Base-by-base conservation (phyloP, 2,329 filamentous ascomycete genomes). In the Colletotrichum musicola region DNA sequence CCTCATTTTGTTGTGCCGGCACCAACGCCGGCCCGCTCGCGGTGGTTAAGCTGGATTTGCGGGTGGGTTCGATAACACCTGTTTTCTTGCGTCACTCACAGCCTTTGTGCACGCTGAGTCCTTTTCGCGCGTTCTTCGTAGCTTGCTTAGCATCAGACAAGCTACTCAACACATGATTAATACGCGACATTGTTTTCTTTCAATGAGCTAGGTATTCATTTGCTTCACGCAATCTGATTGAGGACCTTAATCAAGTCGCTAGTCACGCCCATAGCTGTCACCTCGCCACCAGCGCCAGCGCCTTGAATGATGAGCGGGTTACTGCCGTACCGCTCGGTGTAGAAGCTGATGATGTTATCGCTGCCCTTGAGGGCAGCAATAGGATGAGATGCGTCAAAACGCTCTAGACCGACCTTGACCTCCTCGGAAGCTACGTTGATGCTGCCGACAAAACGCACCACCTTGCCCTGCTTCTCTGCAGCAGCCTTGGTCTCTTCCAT, bases 281-380 rank as follows among this genome's bases (percentile, higher is more conserved):
- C 94, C 51, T 98, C 95, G 72, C 93, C 95, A 74, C 96, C 96
- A 27, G 96, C 96, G 70, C 95, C 96, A 42, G 94, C 94, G 68
- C 96, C 96, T 83, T 98, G 95, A 71, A 99, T 89, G 77, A 98
- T 97, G 71, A 99, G 85, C 50, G 96, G 95, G 81, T 95, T 97
- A 77, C 85, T 88, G 67, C 94, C 94, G 78, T 99, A 99, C 75
- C 96, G 88, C 86, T 97, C 92, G 6, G 96, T 99, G 82, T 98
- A 97, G 85, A 99, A 98, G 85, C 92, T 97, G 78, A 99, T 97
- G 79, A 99, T 97, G 84, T 99, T 99, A 79, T 98, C 96, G 80
- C 95, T 98, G 42, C 96, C 96, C 87, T 97, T 97, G 66, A 99
- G 86, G 55, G 93, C 92, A 14, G 96, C 96, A 82, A 99, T 98